phyloP scores from a whole-genome alignment of 2,329 filamentous ascomycete species.

The Xylaria sp. region DNA sequence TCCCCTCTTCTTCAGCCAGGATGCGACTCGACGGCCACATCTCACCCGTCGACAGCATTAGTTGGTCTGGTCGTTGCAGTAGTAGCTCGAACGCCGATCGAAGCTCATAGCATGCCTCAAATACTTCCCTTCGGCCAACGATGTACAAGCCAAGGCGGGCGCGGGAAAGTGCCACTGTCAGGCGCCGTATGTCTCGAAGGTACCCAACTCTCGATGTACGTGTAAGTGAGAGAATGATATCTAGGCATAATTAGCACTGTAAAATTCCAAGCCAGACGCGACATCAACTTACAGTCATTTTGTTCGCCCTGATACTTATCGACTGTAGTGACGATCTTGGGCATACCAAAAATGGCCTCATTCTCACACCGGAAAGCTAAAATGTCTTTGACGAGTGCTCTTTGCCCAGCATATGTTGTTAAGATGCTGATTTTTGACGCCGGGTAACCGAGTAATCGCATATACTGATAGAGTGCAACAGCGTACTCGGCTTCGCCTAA shows the following conservation, averaged over 20 bases:
- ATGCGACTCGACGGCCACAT: conserved; percentile 77
- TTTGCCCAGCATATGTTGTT: conserved; percentile 92
- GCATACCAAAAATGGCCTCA: conserved; percentile 87
- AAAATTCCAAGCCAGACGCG: background rate
- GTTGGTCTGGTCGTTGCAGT: conserved; percentile 79
- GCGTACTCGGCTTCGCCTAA: conserved; percentile 96
- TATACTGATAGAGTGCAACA: conserved; percentile 95
- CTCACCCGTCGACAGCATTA: conserved; percentile 85
- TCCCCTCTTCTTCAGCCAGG: conserved; percentile 57
- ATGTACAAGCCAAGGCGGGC: conserved; percentile 93
- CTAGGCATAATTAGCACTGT: conserved; percentile 55
- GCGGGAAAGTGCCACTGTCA: conserved; percentile 94
- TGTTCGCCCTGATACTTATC: conserved; percentile 99
- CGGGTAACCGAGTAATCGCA: conserved; percentile 94
- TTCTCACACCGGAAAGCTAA: conserved; percentile 83
- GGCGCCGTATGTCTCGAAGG: conserved; percentile 88
- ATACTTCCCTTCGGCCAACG: conserved; percentile 86
- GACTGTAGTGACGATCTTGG: conserved; percentile 90
- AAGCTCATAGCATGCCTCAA: conserved; percentile 88
- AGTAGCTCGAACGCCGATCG: conserved; percentile 85
- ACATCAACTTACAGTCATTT: conserved; percentile 85
- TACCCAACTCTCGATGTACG: conserved; percentile 91
- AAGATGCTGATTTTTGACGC: conserved; percentile 85
- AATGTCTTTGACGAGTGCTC: conserved; percentile 88
- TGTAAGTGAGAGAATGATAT: conserved; percentile 92